A percentile compares a stretch with the other conserved stretches of the same genome.
Evolutionary conservation across 2,329 filamentous ascomycete genomes (phyloP).

Genomic region (Fusarium nanum): DNA sequence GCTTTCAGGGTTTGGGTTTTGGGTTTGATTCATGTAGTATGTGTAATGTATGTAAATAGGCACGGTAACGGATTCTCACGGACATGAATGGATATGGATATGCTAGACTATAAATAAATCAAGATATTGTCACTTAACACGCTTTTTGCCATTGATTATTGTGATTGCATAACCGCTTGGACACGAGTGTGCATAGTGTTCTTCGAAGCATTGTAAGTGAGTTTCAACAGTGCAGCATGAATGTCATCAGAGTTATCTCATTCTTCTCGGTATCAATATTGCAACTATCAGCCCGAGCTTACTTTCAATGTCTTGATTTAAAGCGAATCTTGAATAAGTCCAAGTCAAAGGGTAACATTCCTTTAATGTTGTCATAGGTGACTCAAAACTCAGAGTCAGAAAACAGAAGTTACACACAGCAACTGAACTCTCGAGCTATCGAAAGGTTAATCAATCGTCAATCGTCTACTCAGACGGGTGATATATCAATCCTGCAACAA

Average conservation of each 20-base stretch:
- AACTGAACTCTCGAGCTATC: neutral
- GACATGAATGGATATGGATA: slow-evolving; percentile 25
- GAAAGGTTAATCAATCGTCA: neutral
- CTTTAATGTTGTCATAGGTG: neutral
- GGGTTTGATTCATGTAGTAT: slow-evolving; percentile 23
- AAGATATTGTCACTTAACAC: neutral
- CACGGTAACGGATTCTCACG: slow-evolving; percentile 29
- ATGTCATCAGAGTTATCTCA: too few species aligned
- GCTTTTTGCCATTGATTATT: neutral
- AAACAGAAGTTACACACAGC: neutral
- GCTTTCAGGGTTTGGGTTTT: neutral
- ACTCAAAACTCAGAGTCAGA: neutral
- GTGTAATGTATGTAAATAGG: slow-evolving; percentile 38
- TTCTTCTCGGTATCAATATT: too few species aligned
- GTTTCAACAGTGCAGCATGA: neutral
- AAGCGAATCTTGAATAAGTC: too few species aligned
- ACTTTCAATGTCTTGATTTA: neutral
- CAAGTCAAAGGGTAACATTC: neutral
- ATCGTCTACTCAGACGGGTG: neutral
- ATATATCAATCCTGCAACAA: neutral
- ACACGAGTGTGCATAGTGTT: neutral
- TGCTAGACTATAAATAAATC: slow-evolving; percentile 27
- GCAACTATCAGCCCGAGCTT: too few species aligned
- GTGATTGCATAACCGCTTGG: neutral
- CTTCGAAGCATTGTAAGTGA: neutral